phyloP scores from a whole-genome alignment of 75 land plant species.

The Pinus tabuliformis region DNA sequence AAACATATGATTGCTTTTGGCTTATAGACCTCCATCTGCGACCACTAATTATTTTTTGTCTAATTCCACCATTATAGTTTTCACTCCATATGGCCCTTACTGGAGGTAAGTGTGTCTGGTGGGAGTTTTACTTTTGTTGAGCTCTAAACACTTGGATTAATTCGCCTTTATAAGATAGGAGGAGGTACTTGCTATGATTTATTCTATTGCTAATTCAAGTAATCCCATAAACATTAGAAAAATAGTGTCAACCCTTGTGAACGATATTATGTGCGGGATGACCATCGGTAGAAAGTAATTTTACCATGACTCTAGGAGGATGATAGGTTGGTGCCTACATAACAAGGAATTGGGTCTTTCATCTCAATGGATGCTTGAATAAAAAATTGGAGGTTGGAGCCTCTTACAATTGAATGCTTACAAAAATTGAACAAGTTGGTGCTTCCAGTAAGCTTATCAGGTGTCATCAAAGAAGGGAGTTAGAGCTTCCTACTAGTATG shows the following conservation, averaged over 20 bases:
- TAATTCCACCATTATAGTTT: slow-evolving; percentile 21
- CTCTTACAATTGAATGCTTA: too few species aligned
- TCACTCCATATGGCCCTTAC: slow-evolving; percentile 44
- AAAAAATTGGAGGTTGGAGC: too few species aligned
- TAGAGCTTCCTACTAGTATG: too few species aligned
- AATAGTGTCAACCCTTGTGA: slow-evolving; percentile 2
- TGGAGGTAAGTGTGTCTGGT: slow-evolving; percentile 54
- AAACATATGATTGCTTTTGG: slow-evolving; percentile 33
- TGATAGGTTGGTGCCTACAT: too few species aligned
- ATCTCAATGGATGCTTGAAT: too few species aligned
- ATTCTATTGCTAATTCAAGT: not conserved
- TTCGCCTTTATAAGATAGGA: not conserved
- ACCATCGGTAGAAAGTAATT: slow-evolving; percentile 20
- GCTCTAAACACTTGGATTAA: slow-evolving; percentile 17
- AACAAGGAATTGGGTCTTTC: too few species aligned
- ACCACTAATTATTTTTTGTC: slow-evolving; percentile 24
- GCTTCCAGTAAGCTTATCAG: too few species aligned
- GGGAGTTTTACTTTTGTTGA: slow-evolving; percentile 45
- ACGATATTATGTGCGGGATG: slow-evolving; percentile 34
- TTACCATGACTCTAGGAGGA: not conserved
- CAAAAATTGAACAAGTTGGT: too few species aligned
- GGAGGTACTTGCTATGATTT: not conserved
- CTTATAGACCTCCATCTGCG: slow-evolving; percentile 29
- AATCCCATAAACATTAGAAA: not conserved
- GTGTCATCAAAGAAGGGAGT: too few species aligned